These are phyloP conservation scores for Agastache rugosa DNA, from an alignment of 257 asterid species.

Conservation along the genomic window DNA sequence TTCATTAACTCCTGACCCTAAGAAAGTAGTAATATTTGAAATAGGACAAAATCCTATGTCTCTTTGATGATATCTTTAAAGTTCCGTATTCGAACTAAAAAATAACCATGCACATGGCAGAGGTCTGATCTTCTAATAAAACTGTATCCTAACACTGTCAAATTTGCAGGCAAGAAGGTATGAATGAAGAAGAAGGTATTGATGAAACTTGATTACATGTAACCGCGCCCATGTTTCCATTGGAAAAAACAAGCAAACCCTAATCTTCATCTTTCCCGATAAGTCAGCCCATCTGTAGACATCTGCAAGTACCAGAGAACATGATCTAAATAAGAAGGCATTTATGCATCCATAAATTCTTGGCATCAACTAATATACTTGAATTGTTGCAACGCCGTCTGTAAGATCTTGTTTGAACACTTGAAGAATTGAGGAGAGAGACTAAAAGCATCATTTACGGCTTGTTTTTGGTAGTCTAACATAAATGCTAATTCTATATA, in stretches of 20 bases:
- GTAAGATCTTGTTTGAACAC: background rate
- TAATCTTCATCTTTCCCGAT: conserved; percentile 76
- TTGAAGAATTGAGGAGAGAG: conserved; percentile 7
- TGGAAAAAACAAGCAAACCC: conserved; percentile 93
- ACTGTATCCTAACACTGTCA: background rate
- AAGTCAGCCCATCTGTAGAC: conserved; percentile 86
- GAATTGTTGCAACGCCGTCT: conserved; percentile 2
- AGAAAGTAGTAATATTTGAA: conserved; percentile 25
- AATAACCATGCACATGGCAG: conserved; percentile 4
- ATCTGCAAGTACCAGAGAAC: conserved; percentile 61
- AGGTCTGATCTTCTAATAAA: conserved; percentile 2
- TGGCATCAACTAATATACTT: conserved; percentile 9
- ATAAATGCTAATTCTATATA: conserved; percentile 17
- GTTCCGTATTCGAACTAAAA: conserved; percentile 5
- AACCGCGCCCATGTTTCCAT: conserved; percentile 87
- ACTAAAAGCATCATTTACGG: conserved; percentile 22
- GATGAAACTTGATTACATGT: conserved; percentile 54
- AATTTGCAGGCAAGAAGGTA: conserved; percentile 10
- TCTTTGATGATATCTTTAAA: conserved; percentile 19
- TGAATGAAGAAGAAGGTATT: conserved; percentile 19
- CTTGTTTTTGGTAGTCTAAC: conserved; percentile 21
- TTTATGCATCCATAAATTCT: background rate
- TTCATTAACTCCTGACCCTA: conserved; percentile 12
- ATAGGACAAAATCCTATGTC: background rate
- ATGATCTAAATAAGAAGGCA: conserved; percentile 24